Evolutionary conservation across 192 early-diverging fungal genomes (phyloP).

Genomic region (Mortierella antarctica): DNA sequence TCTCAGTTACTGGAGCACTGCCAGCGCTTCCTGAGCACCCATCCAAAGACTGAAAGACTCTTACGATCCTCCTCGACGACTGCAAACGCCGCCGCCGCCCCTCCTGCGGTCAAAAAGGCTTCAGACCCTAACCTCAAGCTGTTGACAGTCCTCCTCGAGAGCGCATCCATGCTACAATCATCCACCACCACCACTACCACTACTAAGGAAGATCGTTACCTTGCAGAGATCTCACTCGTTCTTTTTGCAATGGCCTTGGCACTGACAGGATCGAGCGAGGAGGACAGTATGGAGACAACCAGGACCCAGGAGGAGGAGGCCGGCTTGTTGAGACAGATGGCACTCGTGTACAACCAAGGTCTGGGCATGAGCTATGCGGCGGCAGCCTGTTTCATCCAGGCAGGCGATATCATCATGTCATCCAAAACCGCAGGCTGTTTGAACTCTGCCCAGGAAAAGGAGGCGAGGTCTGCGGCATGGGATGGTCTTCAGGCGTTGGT

Average conservation of each 20-base stretch:
- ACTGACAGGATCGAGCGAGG: conserved; percentile 4
- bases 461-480: conserved; percentile 5
- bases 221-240: conserved; percentile 10
- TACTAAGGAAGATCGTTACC: conserved; percentile 4
- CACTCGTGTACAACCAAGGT: conserved; percentile 14
- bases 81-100: background rate
- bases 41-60: conserved; percentile 41
- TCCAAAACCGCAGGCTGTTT: background rate
- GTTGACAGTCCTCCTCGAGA: conserved; percentile 18
- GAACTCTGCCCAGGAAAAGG: background rate
- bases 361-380: conserved; percentile 25
- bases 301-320: background rate
- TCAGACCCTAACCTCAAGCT: conserved; percentile 44
- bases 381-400: conserved; percentile 27
- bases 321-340: conserved; percentile 17
- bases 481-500: conserved; percentile 40
- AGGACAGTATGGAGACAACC: background rate
- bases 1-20: conserved; percentile 11
- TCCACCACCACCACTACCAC: background rate
- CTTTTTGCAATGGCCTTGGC: conserved; percentile 4
- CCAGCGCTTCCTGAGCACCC: conserved; percentile 3
- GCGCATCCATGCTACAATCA: conserved; percentile 24
- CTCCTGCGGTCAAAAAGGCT: conserved; percentile 20
- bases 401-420: conserved; percentile 4
- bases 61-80: conserved; percentile 6